Percentiles rank a stretch among this genome's conserved stretches.
Conservation (phyloP, 768 basidiomycete genomes). For the Lentinula sp. region DNA sequence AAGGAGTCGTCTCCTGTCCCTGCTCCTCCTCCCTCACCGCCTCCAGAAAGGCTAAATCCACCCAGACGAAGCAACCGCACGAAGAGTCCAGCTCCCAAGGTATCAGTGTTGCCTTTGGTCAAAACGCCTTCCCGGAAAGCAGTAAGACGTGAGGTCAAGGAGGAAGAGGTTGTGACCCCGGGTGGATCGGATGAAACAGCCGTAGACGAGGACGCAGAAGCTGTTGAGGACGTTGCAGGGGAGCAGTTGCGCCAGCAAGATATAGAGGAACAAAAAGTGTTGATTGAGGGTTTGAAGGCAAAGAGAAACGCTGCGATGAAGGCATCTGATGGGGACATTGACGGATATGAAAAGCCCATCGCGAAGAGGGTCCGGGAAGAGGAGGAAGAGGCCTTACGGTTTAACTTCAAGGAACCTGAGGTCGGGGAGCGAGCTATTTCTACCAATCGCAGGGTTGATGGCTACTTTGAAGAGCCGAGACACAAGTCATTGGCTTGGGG, state of each 20-base stretch:
- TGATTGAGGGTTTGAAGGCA: conserved; percentile 69
- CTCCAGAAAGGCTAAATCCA: conserved; percentile 27
- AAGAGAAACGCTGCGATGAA: conserved; percentile 36
- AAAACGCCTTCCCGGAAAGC: conserved; percentile 31
- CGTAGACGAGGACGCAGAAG: conserved; percentile 60
- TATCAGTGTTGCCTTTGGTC: conserved; percentile 26
- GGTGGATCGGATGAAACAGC: conserved; percentile 57
- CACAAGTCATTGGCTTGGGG: conserved; percentile 82
- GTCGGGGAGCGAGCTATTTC: conserved; percentile 48
- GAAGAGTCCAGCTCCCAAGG: conserved; percentile 32
- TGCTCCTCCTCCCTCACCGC: conserved; percentile 39
- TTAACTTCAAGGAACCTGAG: conserved; percentile 70
- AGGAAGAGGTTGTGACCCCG: conserved; percentile 32
- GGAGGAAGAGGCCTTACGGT: conserved; percentile 42
- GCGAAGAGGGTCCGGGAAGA: conserved; percentile 53
- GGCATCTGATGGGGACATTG: conserved; percentile 12
- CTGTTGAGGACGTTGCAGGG: conserved; percentile 49
- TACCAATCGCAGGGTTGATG: conserved; percentile 58
- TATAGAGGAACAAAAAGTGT: conserved; percentile 68
- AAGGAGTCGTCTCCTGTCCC: conserved; percentile 49
- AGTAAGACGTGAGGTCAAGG: conserved; percentile 25
- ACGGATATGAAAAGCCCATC: conserved; percentile 18
- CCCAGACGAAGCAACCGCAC: conserved; percentile 31
- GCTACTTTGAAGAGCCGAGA: conserved; percentile 55
- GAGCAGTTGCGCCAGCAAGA: conserved; percentile 64